Evolutionary conservation across 768 basidiomycete species (phyloP), one percentile per base, ranked within the genome.

Genomic region (Tulasnella sp.): DNA sequence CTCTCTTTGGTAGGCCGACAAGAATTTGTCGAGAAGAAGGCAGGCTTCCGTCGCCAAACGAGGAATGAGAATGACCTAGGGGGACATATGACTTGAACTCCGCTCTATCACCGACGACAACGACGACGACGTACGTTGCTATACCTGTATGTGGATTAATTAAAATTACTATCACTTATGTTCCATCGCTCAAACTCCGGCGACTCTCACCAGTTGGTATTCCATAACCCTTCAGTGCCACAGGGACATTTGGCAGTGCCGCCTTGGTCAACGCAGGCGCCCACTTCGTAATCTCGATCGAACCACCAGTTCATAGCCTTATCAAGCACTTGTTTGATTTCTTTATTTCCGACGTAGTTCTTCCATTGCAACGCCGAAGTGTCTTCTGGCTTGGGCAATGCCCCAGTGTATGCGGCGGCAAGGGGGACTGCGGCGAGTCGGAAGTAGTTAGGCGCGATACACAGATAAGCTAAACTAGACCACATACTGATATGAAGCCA

Each of bases 181-280:
- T 18, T 44, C 19, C 44, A 16, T 48, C 46, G 21, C 9, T 31
- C 78, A 36, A 42, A 36, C 18, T 72, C 71, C 71, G 71, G 19
- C 5, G 31, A 18, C 71, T 88, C 71, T 88, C 87, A 90, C 91
- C 91, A 92, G 82, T 92, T 92, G 0, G 88, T 88, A 81, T 92
- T 92, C 77, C 77, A 78, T 38, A 78, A 40, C 14, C 77, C 77
- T 9, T 58, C 58, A 21, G 80, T 80, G n/a, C 80, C 40, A 56
- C 80, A 80, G 14, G 80, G 80, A 36, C 80, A 80, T 27, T 44
- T 72, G 16, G 58, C 21, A 5, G 38, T 27, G 18, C 80, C 79
- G 19, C 80, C 80, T 27, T 79, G n/a, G 27, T 80, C 80, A 1
- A 80, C 68, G 48, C 80, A 80, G 52, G 34, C 58, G 21, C 42